Evolutionary conservation across 768 basidiomycete species (phyloP).

Genomic region (Lactifluus volemus): DNA sequence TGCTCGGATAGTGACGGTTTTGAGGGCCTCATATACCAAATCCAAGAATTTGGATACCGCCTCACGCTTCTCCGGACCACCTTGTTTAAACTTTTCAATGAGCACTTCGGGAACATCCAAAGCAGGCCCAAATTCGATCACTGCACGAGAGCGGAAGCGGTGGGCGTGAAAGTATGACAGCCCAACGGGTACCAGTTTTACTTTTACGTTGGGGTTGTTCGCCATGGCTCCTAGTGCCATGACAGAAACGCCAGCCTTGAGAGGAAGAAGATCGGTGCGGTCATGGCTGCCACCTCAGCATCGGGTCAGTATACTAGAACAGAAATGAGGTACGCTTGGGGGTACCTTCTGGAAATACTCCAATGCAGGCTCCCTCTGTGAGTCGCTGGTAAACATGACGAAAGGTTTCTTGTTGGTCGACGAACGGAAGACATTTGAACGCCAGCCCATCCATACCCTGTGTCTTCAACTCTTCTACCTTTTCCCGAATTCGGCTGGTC

Average conservation of each 20-base stretch:
- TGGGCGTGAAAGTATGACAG: slow-evolving; percentile 28
- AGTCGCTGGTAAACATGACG: slow-evolving; percentile 82
- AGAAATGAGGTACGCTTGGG: neutral
- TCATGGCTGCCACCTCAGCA: slow-evolving; percentile 90
- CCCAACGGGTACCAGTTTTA: slow-evolving; percentile 77
- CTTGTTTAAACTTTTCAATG: slow-evolving; percentile 85
- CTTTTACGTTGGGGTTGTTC: slow-evolving; percentile 72
- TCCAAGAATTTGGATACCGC: slow-evolving; percentile 86
- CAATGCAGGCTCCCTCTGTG: slow-evolving; percentile 82
- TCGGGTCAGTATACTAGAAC: slow-evolving; percentile 4
- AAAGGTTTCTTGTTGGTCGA: slow-evolving; percentile 95
- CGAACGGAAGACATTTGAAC: slow-evolving; percentile 78
- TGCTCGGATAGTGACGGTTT: slow-evolving; percentile 92
- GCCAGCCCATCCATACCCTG: slow-evolving; percentile 54
- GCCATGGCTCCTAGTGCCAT: slow-evolving; percentile 99
- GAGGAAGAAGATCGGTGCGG: slow-evolving; percentile 88
- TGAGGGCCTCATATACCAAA: slow-evolving; percentile 84
- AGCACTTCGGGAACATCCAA: slow-evolving; percentile 86
- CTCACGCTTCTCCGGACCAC: slow-evolving; percentile 80
- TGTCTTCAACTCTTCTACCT: slow-evolving; percentile 47
- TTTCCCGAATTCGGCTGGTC: slow-evolving; percentile 58
- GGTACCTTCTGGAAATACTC: slow-evolving; percentile 96
- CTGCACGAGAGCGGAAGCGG: slow-evolving; percentile 92
- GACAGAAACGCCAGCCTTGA: slow-evolving; percentile 95
- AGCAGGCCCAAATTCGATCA: slow-evolving; percentile 92